Evolutionary conservation across 2,329 filamentous ascomycete species (phyloP), one percentile per base, ranked within the genome.

Genomic region (Fusarium globosum): DNA sequence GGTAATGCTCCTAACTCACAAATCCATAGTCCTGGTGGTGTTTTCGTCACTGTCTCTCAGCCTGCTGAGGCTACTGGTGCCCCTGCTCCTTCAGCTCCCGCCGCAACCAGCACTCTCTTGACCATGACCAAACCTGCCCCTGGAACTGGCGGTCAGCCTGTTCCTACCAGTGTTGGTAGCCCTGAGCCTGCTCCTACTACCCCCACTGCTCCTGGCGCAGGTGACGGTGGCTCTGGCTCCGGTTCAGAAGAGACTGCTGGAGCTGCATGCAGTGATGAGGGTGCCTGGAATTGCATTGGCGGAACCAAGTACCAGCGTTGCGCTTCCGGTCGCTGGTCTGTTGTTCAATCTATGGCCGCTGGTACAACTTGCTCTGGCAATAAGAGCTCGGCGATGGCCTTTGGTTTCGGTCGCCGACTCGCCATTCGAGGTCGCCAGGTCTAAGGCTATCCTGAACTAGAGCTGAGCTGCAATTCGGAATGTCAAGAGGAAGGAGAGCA

Each of bases 291-390:
- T 80, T 92, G 90, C 78, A 81, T 90, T 33, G 83, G 81, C 23
- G 89, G 88, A 56, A 81, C 80, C 30, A 83, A 85, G 56, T 92
- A 90, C 84, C 89, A 91, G 81, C 88, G 89, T 63, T 92, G 90
- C 74, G 89, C 88, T n/a, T 87, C 84, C 20, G 89, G 89, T 11
- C 74, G 80, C 61, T 92, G 90, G 90, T 85, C 86, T 23, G 77
- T 74, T 11, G 69, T 83, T 43, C 83, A 87, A 66, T 75, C 80
- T 41, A 85, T 91, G 84, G 86, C 89, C 4, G 72, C 82, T 3
- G 90, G 90, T 42, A 90, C 87, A 20, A 80, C 81, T 35, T 92
- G 90, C 80, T 71, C 79, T 63, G 71, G 77, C 28, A 80, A 79
- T 58, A 67, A 76, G 41, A 67, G 64, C 26, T 72, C 77, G 26